Evolutionary conservation across 306 rosid species (phyloP), one percentile per base, ranked within the genome.

Genomic region (Castanopsis chinensis): DNA sequence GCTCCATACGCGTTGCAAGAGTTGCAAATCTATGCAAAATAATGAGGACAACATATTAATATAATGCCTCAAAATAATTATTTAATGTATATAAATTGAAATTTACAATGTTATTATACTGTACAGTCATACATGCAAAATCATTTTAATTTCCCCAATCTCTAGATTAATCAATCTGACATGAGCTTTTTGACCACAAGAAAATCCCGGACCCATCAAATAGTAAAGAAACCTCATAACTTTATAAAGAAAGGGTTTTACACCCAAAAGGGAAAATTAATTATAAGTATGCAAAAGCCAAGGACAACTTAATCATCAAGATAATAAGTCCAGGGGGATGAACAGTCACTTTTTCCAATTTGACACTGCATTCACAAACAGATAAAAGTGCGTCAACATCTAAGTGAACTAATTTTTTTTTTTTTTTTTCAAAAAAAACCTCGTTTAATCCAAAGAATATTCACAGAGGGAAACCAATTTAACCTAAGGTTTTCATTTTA

Each of bases 1-100:
- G 99, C 89, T 95, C 99, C 99, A 95, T 95, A 59, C 93, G 87
- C 0, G 99, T 95, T n/a, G 99, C 98, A 74, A 95, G 93, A 83
- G 92, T 83, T 58, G 99, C 99, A 88, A 95, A 95, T 85, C 99
- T 95, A 78, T 33, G 69, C 43, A 79, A 72, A 84, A 75, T 72
- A 76, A 61, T 15, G n/a, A 51, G 82, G 74, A 71, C 76, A 83
- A 72, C 49, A 69, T 74, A 33, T 76, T 67, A 67, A 73, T 19
- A 55, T 28, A 8, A 71, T 64, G 45, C 30, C 35, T 58, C 55
- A 65, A 27, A 54, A 32, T 19, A 25, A 73, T n/a, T 25, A 70
- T 58, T 52, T 30, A n/a, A 27, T 30, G 70, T 5, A 15, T 12
- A 30, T 30, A 27, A 28, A 63, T 17, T 17, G 23, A 65, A 32